These are phyloP conservation scores for Lentinula edodes DNA, from an alignment of 768 basidiomycete species.

Conservation along the genomic window DNA sequence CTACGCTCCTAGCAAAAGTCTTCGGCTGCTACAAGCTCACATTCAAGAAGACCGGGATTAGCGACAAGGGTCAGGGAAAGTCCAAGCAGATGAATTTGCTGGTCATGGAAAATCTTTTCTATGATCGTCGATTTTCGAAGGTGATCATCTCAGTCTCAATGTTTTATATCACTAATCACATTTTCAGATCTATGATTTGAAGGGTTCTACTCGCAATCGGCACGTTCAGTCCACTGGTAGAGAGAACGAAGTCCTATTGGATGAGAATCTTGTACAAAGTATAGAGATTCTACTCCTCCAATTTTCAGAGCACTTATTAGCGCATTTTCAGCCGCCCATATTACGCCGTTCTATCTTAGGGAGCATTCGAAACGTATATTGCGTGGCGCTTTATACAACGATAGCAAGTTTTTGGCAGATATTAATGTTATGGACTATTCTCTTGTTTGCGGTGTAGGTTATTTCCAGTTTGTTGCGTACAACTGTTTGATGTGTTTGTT, in stretches of 20 bases:
- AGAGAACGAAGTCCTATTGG: constrained; percentile 90
- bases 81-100: constrained; percentile 91
- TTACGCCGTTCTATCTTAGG: constrained; percentile 89
- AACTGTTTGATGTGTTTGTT: neutral
- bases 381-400: constrained; percentile 86
- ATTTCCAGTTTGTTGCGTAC: neutral
- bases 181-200: constrained; percentile 87
- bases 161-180: neutral
- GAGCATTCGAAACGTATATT: constrained; percentile 94
- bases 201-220: constrained; percentile 92
- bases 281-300: constrained; percentile 19
- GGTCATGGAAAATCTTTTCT: constrained; percentile 98
- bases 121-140: constrained; percentile 86
- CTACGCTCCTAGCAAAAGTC: constrained; percentile 92
- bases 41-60: constrained; percentile 68
- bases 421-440: constrained; percentile 99
- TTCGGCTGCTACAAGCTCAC: constrained; percentile 96
- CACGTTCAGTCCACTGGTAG: constrained; percentile 87
- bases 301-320: constrained; percentile 7
- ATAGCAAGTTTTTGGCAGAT: constrained; percentile 91
- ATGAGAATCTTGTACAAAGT: constrained; percentile 96
- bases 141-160: constrained; percentile 28
- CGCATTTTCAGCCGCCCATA: constrained; percentile 63
- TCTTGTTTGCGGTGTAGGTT: constrained; percentile 71
- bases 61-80: constrained; percentile 58